phyloP scores from a whole-genome alignment of 331 rosid genomes.

The Arachis monticola region DNA sequence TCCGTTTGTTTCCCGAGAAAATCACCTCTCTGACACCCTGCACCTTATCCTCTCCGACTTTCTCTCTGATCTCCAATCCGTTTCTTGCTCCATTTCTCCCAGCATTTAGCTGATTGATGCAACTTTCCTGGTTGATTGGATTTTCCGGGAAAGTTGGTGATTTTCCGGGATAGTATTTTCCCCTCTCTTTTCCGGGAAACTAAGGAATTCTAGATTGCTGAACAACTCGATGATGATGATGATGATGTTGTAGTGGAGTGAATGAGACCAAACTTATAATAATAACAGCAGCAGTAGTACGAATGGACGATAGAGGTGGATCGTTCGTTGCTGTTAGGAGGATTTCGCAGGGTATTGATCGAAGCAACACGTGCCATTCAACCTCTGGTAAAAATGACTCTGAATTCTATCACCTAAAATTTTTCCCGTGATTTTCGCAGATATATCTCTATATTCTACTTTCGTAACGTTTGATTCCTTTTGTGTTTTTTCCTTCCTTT shows the following conservation, averaged over 20 bases:
- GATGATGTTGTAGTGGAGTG: conserved; percentile 36
- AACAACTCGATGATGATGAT: conserved; percentile 29
- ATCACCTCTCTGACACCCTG: conserved; percentile 2
- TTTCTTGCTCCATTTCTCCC: conserved; percentile 34
- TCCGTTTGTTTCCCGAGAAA: conserved; percentile 43
- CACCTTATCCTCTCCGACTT: conserved; percentile 9
- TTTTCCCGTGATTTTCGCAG: conserved; percentile 21
- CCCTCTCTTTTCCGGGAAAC: conserved; percentile 27
- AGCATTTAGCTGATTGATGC: conserved; percentile 2
- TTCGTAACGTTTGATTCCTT: conserved; percentile 6
- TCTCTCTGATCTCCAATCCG: neutral
- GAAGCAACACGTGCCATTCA: conserved; percentile 81
- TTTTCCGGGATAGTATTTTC: conserved; percentile 31
- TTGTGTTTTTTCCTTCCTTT: neutral
- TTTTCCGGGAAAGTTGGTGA: neutral
- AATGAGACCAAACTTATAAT: neutral
- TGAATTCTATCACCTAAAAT: neutral
- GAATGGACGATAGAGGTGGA: conserved; percentile 95
- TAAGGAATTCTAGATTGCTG: conserved; percentile 12
- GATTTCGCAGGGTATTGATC: conserved; percentile 91
- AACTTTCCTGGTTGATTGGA: neutral
- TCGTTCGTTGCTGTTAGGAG: conserved; percentile 97
- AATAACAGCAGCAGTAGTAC: neutral
- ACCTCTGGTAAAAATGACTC: conserved; percentile 67
- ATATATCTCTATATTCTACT: conserved; percentile 13